Evolutionary conservation across 768 basidiomycete genomes (phyloP).

Genomic region (Agrocybe praecox): DNA sequence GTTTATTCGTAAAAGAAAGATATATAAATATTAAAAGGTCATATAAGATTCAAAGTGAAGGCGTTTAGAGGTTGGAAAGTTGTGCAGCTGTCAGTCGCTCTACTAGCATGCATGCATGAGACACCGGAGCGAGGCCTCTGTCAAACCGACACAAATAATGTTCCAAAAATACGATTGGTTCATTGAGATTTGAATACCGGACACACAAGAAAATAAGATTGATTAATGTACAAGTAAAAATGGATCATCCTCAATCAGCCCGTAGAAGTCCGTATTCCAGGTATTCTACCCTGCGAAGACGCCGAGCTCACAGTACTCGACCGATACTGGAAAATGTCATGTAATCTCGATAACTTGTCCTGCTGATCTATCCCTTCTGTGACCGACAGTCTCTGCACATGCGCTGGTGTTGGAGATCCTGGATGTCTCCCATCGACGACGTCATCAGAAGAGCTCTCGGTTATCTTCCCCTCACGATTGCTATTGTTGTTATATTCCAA

Average conservation of each 20-base stretch:
- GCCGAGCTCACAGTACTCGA: slow-evolving; percentile 59
- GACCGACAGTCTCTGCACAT: slow-evolving; percentile 10
- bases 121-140: no score
- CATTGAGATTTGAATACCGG: neutral
- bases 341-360: slow-evolving; percentile 73
- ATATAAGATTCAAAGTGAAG: neutral
- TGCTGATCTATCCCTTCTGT: slow-evolving; percentile 39
- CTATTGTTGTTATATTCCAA: slow-evolving; percentile 57
- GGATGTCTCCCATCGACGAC: slow-evolving; percentile 29
- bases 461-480: slow-evolving; percentile 19
- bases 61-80: neutral
- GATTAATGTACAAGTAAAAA: slow-evolving; percentile 11
- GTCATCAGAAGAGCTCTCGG: slow-evolving; percentile 5
- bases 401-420: slow-evolving; percentile 24
- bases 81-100: no score
- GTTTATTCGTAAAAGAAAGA: slow-evolving; percentile 4
- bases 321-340: slow-evolving; percentile 84
- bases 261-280: slow-evolving; percentile 32
- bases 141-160: no score
- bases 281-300: slow-evolving; percentile 39
- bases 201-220: neutral
- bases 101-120: no score
- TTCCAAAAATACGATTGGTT: no score
- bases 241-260: slow-evolving; percentile 14
- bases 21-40: neutral